Percentiles rank a stretch among this genome's conserved stretches.
Evolutionary conservation across 306 rosid genomes (phyloP).

Genomic region (Arachis stenosperma): DNA sequence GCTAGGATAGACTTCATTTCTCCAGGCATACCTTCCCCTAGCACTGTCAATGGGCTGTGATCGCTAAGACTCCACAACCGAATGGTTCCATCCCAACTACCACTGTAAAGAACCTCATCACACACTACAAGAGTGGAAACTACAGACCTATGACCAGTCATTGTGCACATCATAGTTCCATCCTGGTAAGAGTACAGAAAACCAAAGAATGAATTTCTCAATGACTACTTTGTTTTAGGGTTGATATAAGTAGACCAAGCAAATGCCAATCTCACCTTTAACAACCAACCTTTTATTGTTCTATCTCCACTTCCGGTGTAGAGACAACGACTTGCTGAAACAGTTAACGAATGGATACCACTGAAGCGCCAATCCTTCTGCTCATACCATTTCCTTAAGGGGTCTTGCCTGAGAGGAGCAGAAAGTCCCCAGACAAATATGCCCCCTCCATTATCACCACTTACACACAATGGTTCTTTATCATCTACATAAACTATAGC

Average conservation of each 20-base stretch:
- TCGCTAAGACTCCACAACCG: conserved; percentile 88
- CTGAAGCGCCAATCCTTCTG: conserved; percentile 95
- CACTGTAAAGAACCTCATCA: conserved; percentile 84
- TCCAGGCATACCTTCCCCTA: conserved; percentile 70
- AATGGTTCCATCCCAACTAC: conserved; percentile 97
- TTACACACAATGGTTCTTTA: conserved; percentile 78
- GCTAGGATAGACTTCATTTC: conserved; percentile 62
- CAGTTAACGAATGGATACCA: conserved; percentile 82
- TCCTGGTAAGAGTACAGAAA: conserved; percentile 58
- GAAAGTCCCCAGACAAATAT: conserved; percentile 71
- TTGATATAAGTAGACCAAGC: conserved; percentile 13
- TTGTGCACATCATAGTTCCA: conserved; percentile 65
- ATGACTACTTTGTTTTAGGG: conserved; percentile 24
- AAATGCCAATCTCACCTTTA: conserved; percentile 54
- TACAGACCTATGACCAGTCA: conserved; percentile 84
- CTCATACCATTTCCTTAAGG: conserved; percentile 77
- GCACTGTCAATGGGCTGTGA: conserved; percentile 75
- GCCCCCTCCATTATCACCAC: conserved; percentile 89
- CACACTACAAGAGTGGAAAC: conserved; percentile 79
- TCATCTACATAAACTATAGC: conserved; percentile 72
- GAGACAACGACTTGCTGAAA: conserved; percentile 55
- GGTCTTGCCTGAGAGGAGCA: conserved; percentile 62
- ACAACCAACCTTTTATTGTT: conserved; percentile 85
- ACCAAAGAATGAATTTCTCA: conserved; percentile 33
- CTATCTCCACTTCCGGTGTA: conserved; percentile 92